These are phyloP conservation scores for Quercus lobata DNA, from an alignment of 331 rosid genomes.

Conservation along the genomic window DNA sequence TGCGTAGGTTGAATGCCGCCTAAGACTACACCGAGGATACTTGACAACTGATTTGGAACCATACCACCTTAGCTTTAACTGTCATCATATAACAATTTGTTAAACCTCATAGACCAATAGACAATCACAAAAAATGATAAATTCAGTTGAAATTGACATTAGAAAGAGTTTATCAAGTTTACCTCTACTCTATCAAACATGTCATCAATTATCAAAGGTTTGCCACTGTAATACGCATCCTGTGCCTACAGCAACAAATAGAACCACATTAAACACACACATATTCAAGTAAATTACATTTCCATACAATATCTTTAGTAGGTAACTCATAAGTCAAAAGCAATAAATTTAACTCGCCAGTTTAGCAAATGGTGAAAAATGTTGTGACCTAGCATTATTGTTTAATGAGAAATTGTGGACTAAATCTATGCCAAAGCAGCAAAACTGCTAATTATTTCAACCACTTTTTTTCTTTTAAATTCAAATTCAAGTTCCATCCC, in stretches of 20 bases:
- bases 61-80: constrained; percentile 77
- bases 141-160: neutral
- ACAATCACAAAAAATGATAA: neutral
- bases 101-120: neutral
- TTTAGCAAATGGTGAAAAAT: no score
- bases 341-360: no score
- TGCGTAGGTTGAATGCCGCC: constrained; percentile 81
- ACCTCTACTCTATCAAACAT: constrained; percentile 97
- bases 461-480: no score
- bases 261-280: neutral
- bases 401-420: no score
- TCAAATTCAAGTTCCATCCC: no score
- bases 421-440: neutral
- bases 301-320: neutral
- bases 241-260: constrained; percentile 47
- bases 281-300: neutral
- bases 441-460: neutral
- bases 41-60: constrained; percentile 82
- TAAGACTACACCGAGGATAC: constrained; percentile 82
- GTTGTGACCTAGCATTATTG: no score
- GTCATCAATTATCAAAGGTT: constrained; percentile 84
- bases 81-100: constrained; percentile 16
- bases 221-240: constrained; percentile 79
- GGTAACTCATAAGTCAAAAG: neutral
- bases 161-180: neutral